Base-by-base conservation (phyloP, 148 eudicot species). In the Amaranthus cruentus region DNA sequence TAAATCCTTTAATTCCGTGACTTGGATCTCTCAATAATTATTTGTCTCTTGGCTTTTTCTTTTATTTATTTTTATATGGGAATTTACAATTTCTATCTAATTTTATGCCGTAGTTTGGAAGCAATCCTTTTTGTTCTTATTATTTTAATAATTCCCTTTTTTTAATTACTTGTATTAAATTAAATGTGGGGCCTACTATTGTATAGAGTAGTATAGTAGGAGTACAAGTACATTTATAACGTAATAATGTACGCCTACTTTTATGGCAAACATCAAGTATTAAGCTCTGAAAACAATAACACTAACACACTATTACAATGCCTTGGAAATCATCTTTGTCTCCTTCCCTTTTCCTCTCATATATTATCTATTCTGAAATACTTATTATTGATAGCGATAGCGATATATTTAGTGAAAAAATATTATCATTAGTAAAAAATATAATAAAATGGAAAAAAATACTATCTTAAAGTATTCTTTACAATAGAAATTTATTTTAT, bases 291-390 rank as follows among this genome's bases (percentile, higher is more conserved):
- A 72, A 60, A 48, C 53, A 60, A 61, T 59, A 61, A 11, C 56
- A 9, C 0, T 72, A 61, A 60, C 59, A 72, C 66, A 62, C 66
- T 48, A 72, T 21, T 60, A 72, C 75, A 60, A 72, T 72, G 75
- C 75, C 66, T 61, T 72, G 75, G 75, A 72, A 72, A 72, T 72
- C 66, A 38, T 7, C 49, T 61, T 49, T 72, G 75, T 72, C 67
- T 72, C 57, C 21, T 56, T n/a, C 11, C 60, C 46, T 2, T 42
- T 48, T 54, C 15, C 14, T 55, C 58, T 4, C 46, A 43, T 28
- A 28, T 2, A 28, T 2, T 28, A 28, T 28, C 38, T 28, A 0
- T 28, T 28, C 38, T 28, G 38, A 28, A 28, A 28, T 28, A 28
- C 38, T 28, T 28, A 2, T 28, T 28, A 28, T 2, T 28, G 38